Percentiles rank a stretch among this genome's conserved stretches.
Evolutionary conservation across 2,329 filamentous ascomycete genomes (phyloP).

Genomic region (Ceratocystis eucalypticola): DNA sequence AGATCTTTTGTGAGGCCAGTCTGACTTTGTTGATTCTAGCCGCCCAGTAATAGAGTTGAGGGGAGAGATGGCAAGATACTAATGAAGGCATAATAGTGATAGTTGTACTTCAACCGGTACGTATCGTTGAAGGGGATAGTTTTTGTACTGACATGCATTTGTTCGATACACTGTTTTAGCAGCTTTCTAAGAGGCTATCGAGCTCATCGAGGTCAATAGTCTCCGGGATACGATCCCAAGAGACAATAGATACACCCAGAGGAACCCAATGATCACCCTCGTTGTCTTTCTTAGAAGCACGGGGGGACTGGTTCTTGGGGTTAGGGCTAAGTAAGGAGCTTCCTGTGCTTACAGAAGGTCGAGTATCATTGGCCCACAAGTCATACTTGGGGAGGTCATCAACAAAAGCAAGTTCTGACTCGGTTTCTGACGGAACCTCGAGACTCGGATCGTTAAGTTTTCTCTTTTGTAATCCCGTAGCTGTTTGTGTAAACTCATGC

Average conservation of each 20-base stretch:
- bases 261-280: constrained; percentile 32
- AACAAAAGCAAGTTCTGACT: constrained; percentile 28
- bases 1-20: not conserved
- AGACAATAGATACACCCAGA: constrained; percentile 16
- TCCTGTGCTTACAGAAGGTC: constrained; percentile 27
- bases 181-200: constrained; percentile 69
- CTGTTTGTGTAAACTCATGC: constrained; percentile 92
- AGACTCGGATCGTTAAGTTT: constrained; percentile 38
- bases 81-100: not conserved
- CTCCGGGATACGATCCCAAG: constrained; percentile 65
- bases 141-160: not conserved
- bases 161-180: constrained; percentile 31
- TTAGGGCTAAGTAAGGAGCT: constrained; percentile 21
- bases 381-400: constrained; percentile 29
- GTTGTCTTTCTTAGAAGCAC: constrained; percentile 26
- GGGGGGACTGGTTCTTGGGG: constrained; percentile 19
- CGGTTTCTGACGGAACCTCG: constrained; percentile 17
- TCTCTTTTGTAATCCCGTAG: constrained; percentile 62
- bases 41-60: not conserved
- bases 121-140: not conserved
- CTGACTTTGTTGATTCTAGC: not conserved
- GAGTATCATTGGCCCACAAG: constrained; percentile 19
- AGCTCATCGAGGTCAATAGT: constrained; percentile 86
- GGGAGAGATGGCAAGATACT: not conserved
- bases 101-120: not conserved